Conservation (phyloP, 1,139 yeast species). For the Yamadazyma siamensis region DNA sequence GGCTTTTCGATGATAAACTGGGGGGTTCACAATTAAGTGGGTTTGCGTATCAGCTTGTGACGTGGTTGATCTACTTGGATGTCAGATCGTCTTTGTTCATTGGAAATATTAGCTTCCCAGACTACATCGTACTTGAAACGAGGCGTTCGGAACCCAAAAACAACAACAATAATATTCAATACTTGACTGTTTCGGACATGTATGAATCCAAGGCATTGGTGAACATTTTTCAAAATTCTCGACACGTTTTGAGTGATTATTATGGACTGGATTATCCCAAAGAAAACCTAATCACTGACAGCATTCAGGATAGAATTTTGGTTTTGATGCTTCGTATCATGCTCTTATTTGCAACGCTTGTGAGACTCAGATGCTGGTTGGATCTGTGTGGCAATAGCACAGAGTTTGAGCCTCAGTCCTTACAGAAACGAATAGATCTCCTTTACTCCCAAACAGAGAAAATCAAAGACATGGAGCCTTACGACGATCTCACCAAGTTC, state of each 20-base stretch:
- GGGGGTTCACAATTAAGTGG: constrained; percentile 4
- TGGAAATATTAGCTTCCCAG: constrained; percentile 6
- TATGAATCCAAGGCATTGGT: constrained; percentile 4
- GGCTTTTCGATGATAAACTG: constrained; percentile 3
- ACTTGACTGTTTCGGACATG: constrained; percentile 4
- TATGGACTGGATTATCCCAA: constrained; percentile 4
- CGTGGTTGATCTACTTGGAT: constrained; percentile 7
- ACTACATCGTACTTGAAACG: constrained; percentile 3
- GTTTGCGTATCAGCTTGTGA: constrained; percentile 4
- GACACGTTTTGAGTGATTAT: constrained; percentile 3
- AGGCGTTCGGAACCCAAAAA: background rate
- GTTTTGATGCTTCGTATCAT: constrained; percentile 5
- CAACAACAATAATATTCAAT: constrained; percentile 3
- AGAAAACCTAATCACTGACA: constrained; percentile 1
- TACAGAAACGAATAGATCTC: constrained; percentile 2
- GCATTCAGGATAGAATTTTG: constrained; percentile 2
- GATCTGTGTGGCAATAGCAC: constrained; percentile 7
- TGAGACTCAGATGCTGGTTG: constrained; percentile 6
- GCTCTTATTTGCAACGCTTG: constrained; percentile 4
- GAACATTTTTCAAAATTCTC: constrained; percentile 4
- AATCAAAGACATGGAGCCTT: background rate
- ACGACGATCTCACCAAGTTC: constrained; percentile 3
- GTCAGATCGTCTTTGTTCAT: constrained; percentile 5
- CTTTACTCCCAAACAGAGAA: constrained; percentile 2
- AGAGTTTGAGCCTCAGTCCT: constrained; percentile 6